Evolutionary conservation across 2,329 filamentous ascomycete genomes (phyloP).

Genomic region (Cladosporium colombiae): DNA sequence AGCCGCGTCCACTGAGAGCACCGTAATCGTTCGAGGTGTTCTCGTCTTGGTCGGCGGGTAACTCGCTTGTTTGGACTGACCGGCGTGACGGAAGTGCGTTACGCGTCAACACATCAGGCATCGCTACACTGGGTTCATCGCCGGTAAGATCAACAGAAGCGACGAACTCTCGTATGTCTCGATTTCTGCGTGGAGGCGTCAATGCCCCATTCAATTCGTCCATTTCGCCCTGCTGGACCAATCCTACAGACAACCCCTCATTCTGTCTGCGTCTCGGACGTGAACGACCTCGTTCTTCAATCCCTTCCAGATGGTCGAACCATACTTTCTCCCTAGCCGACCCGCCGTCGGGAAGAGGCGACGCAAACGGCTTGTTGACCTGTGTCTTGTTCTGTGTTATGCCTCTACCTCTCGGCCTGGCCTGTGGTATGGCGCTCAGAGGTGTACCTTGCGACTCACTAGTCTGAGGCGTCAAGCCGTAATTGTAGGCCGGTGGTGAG

Average conservation of each 20-base stretch:
- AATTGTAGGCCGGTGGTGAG: conserved; percentile 18
- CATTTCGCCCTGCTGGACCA: conserved; percentile 28
- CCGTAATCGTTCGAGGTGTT: conserved; percentile 18
- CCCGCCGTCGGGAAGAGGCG: conserved; percentile 27
- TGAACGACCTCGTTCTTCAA: conserved; percentile 17
- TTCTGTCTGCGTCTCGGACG: not conserved
- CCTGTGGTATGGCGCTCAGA: conserved; percentile 30
- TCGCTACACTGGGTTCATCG: not conserved
- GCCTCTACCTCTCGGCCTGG: conserved; percentile 22
- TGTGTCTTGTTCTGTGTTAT: conserved; percentile 22
- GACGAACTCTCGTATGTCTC: conserved; percentile 37
- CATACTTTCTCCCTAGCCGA: conserved; percentile 30
- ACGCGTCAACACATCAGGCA: not conserved
- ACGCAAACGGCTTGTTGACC: conserved; percentile 36
- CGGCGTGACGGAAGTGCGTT: not conserved
- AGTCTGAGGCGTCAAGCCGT: conserved; percentile 16
- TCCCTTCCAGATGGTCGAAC: conserved; percentile 34
- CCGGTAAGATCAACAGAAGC: conserved; percentile 22
- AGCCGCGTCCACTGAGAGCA: conserved; percentile 24
- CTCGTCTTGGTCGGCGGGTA: conserved; percentile 12
- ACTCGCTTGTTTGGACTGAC: not conserved
- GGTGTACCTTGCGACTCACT: conserved; percentile 28
- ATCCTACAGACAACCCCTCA: not conserved
- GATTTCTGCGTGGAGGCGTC: conserved; percentile 32
- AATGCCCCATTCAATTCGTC: conserved; percentile 25